These are phyloP conservation scores for Silene conica DNA, from an alignment of 148 eudicot species.

Conservation along the genomic window DNA sequence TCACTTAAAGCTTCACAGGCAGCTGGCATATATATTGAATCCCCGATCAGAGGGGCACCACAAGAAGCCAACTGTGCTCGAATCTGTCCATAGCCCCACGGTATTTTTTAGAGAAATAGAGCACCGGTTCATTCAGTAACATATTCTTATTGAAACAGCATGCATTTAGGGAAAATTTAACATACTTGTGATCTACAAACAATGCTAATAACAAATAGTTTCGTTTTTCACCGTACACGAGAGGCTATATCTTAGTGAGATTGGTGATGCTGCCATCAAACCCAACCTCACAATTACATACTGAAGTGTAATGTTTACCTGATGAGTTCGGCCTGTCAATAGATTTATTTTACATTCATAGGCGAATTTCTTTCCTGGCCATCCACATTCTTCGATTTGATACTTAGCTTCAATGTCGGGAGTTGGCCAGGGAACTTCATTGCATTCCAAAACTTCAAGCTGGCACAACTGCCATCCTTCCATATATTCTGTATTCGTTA, in stretches of 20 bases:
- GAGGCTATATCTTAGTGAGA: neutral
- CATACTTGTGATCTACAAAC: too few species aligned
- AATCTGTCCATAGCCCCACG: slow-evolving; percentile 38
- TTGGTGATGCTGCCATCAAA: slow-evolving; percentile 4
- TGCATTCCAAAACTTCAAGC: slow-evolving; percentile 90
- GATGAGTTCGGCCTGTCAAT: slow-evolving; percentile 93
- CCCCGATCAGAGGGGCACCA: slow-evolving; percentile 90
- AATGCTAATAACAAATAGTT: too few species aligned
- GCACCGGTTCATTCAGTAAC: neutral
- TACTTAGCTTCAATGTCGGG: slow-evolving; percentile 36
- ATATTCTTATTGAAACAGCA: too few species aligned
- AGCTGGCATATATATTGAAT: slow-evolving; percentile 95
- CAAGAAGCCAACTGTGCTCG: slow-evolving; percentile 90
- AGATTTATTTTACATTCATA: slow-evolving; percentile 89
- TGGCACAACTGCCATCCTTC: slow-evolving; percentile 83
- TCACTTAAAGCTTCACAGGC: slow-evolving; percentile 48
- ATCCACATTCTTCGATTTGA: slow-evolving; percentile 60
- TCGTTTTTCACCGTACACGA: neutral
- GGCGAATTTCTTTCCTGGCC: slow-evolving; percentile 71
- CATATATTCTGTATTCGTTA: slow-evolving; percentile 43
- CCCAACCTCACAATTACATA: neutral
- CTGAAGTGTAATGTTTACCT: slow-evolving; percentile 36
- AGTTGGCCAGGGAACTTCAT: slow-evolving; percentile 78
- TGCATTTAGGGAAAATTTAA: too few species aligned
- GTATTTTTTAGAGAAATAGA: neutral